These are phyloP conservation scores for Sistotremastrum suecicum DNA, from an alignment of 768 basidiomycete genomes.

Conservation along the genomic window DNA sequence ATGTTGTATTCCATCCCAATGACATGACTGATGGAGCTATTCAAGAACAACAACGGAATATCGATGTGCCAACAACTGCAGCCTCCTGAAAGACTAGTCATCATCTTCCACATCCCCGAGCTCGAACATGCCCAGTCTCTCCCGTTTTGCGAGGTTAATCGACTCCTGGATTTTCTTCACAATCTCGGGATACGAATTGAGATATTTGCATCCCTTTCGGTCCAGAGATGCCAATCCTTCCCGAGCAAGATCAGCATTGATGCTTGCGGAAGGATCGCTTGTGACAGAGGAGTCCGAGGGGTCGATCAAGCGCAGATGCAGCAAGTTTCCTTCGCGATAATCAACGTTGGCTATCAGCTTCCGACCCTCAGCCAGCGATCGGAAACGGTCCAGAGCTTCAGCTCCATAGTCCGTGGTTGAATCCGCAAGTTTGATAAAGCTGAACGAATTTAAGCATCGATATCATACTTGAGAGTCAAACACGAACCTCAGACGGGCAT, in stretches of 20 bases:
- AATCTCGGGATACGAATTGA: slow-evolving; percentile 54
- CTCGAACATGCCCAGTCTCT: slow-evolving; percentile 76
- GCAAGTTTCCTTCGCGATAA: slow-evolving; percentile 56
- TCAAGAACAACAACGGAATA: too few species aligned
- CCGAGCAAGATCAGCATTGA: slow-evolving; percentile 81
- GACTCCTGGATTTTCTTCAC: slow-evolving; percentile 50
- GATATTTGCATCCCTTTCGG: slow-evolving; percentile 60
- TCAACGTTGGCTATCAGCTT: slow-evolving; percentile 96
- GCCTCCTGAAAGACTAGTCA: slow-evolving; percentile 18
- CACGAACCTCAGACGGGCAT: slow-evolving; percentile 75
- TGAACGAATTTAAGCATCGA: slow-evolving; percentile 15
- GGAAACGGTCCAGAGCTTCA: slow-evolving; percentile 82
- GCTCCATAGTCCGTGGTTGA: slow-evolving; percentile 74
- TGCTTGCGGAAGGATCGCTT: slow-evolving; percentile 55
- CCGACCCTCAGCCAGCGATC: slow-evolving; percentile 74
- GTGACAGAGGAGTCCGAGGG: slow-evolving; percentile 57
- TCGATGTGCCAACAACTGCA: too few species aligned
- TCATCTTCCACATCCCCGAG: slow-evolving; percentile 87
- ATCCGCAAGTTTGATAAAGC: slow-evolving; percentile 77
- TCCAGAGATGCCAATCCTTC: slow-evolving; percentile 82
- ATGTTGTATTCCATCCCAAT: too few species aligned
- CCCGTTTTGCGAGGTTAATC: slow-evolving; percentile 50
- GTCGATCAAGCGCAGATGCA: slow-evolving; percentile 90
- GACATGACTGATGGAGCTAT: too few species aligned
- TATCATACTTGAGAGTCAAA: slow-evolving; percentile 1